Base-by-base conservation (phyloP, 148 eudicot species). In the Limonium bicolor region DNA sequence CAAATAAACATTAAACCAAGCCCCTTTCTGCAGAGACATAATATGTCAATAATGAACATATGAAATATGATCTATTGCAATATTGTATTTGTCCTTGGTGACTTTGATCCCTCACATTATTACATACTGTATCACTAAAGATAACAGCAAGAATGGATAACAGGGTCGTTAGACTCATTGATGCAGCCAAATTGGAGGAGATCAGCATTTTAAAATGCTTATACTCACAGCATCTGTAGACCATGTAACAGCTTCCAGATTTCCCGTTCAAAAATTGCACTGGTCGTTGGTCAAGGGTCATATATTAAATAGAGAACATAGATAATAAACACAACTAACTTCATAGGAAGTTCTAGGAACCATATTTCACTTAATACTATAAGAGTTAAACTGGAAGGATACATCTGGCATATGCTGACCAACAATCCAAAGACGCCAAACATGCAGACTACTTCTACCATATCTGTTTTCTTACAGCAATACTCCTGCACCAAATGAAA, bases 361-460 rank as follows among this genome's bases (percentile, higher is more conserved):
- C 11, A 27, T 22, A 20, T 51, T n/a, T n/a, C 13, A n/a, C 16
- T 22, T 15, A 41, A 6, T 13, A 39, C 7, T 25, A 14, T 7
- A n/a, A 19, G 13, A 20, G n/a, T 24, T 2, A 24, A 11, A 28
- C 12, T 25, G 10, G 50, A 62, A 79, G 92, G 83, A 87, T 87
- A 87, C 96, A 79, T 69, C 75, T 83, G 74, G 43, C 66, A 62
- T 48, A 61, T 69, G 59, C 71, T 83, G 21, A 79, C 56, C 39
- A 80, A 56, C 61, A 76, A 43, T 56, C 90, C 96, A 55, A 79
- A 87, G 23, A 72, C 59, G 38, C 94, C 83, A 47, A 87, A 56
- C 96, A 87, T 87, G 4, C 80, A 23, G 21, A 83, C 53, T 40
- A 74, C 82, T 76, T 87, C 96, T 50, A 71, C 55, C 10, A 73